Percentiles rank a stretch among this genome's conserved stretches.
Evolutionary conservation across 352 stramenopile genomes (phyloP).

Genomic region (Phytophthora pinifolia): DNA sequence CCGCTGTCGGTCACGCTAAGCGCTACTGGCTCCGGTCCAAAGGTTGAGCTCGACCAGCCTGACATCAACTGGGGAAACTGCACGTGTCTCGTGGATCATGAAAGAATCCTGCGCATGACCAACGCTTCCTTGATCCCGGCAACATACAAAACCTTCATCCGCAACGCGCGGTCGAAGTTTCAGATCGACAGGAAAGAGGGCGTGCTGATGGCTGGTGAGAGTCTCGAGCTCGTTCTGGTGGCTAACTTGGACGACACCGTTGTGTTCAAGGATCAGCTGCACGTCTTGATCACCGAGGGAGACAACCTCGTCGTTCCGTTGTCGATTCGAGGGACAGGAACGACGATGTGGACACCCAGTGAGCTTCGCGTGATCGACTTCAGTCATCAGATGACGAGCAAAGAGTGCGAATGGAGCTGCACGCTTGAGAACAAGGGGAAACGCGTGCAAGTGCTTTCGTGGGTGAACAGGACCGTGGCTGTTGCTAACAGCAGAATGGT

Average conservation of each 20-base stretch:
- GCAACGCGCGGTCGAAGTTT: conserved; percentile 92
- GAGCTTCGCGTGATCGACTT: conserved; percentile 93
- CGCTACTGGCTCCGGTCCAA: conserved; percentile 82
- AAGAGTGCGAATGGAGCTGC: conserved; percentile 90
- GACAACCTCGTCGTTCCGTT: conserved; percentile 90
- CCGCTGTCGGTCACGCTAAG: conserved; percentile 88
- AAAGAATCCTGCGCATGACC: conserved; percentile 70
- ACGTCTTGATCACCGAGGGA: conserved; percentile 92
- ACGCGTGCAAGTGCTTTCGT: conserved; percentile 89
- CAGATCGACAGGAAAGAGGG: conserved; percentile 90
- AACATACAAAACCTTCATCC: conserved; percentile 92
- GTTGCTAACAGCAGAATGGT: conserved; percentile 26
- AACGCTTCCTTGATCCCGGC: conserved; percentile 92
- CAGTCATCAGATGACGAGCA: conserved; percentile 89
- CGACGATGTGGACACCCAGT: conserved; percentile 92
- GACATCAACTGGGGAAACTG: conserved; percentile 92
- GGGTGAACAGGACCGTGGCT: conserved; percentile 77
- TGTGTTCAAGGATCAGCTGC: conserved; percentile 92
- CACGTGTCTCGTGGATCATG: conserved; percentile 86
- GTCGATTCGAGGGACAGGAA: conserved; percentile 90
- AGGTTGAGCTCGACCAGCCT: conserved; percentile 76
- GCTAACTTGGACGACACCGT: conserved; percentile 94
- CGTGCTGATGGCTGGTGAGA: conserved; percentile 78
- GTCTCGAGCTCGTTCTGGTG: conserved; percentile 68
- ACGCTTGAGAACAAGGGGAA: conserved; percentile 96